phyloP scores from a whole-genome alignment of 2,329 filamentous ascomycete species.

The Arachnomyces sp. region DNA sequence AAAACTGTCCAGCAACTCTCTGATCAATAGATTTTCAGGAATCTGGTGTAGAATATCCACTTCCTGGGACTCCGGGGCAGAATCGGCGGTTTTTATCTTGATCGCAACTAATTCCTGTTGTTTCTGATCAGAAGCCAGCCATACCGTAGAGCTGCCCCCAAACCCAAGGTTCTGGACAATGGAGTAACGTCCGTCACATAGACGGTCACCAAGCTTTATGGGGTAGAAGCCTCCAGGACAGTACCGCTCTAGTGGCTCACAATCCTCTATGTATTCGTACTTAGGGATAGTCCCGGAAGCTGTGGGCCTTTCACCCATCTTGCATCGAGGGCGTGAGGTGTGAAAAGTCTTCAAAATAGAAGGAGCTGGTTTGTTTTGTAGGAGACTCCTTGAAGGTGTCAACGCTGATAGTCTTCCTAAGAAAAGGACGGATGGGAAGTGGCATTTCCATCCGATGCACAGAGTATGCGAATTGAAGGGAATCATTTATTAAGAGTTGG shows the following conservation, averaged over 20 bases:
- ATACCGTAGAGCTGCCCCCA: slow-evolving; percentile 12
- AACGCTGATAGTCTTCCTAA: slow-evolving; percentile 6
- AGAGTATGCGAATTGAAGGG: slow-evolving; percentile 1
- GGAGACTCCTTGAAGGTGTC: slow-evolving; percentile 6
- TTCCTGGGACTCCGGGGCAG: slow-evolving; percentile 7
- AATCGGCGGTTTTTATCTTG: slow-evolving; percentile 11
- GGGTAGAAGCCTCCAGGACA: slow-evolving; percentile 9
- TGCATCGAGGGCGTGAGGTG: slow-evolving; percentile 2
- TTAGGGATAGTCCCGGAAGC: slow-evolving; percentile 5
- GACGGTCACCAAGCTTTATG: slow-evolving; percentile 10
- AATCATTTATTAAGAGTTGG: slow-evolving; percentile 1
- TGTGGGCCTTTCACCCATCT: slow-evolving; percentile 6
- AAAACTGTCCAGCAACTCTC: slow-evolving; percentile 9
- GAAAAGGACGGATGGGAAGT: slow-evolving; percentile 1
- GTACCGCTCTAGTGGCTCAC: slow-evolving; percentile 10
- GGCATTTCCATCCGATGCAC: neutral
- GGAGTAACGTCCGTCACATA: slow-evolving; percentile 8
- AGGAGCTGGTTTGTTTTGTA: slow-evolving; percentile 4
- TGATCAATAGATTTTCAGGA: slow-evolving; percentile 9
- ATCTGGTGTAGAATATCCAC: slow-evolving; percentile 9
- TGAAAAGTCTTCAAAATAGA: slow-evolving; percentile 7
- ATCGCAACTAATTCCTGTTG: slow-evolving; percentile 10
- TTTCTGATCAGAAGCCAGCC: slow-evolving; percentile 11
- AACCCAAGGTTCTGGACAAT: slow-evolving; percentile 11
- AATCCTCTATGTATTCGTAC: slow-evolving; percentile 12